Evolutionary conservation across 2,329 filamentous ascomycete species (phyloP).

Genomic region (Akanthomyces uredinophilus): DNA sequence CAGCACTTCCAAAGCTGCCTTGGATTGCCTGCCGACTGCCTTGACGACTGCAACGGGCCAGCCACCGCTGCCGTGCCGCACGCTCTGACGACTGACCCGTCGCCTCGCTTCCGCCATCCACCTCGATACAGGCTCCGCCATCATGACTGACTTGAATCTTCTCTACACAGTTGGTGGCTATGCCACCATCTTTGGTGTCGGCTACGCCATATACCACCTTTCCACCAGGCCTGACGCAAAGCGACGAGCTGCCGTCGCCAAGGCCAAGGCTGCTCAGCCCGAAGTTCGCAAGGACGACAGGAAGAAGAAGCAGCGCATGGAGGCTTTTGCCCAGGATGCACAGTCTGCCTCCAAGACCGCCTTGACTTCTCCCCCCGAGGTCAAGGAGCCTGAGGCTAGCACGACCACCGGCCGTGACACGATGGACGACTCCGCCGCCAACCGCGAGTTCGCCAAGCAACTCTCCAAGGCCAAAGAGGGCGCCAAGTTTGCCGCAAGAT

Average conservation of each 20-base stretch:
- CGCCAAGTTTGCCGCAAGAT: conserved; percentile 50
- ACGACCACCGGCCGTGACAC: conserved; percentile 33
- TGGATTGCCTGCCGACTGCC: neutral
- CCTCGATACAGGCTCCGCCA: conserved; percentile 12
- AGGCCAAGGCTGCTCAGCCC: conserved; percentile 25
- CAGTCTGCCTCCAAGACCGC: conserved; percentile 31
- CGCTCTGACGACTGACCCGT: conserved; percentile 19
- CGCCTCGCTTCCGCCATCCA: conserved; percentile 3
- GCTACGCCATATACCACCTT: conserved; percentile 31
- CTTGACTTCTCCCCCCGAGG: conserved; percentile 32
- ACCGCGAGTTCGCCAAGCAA: conserved; percentile 71
- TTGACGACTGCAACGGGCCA: neutral
- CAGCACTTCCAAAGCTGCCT: neutral
- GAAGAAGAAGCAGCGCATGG: conserved; percentile 43
- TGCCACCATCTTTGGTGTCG: conserved; percentile 31
- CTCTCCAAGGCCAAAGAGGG: conserved; percentile 68
- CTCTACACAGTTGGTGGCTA: conserved; percentile 35
- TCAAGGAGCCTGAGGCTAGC: conserved; percentile 22
- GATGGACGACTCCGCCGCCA: conserved; percentile 58
- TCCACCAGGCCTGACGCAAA: conserved; percentile 30
- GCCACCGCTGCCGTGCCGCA: conserved; percentile 13
- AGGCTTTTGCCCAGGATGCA: conserved; percentile 34
- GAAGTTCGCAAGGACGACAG: conserved; percentile 37
- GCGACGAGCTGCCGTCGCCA: conserved; percentile 24
- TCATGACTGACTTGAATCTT: conserved; percentile 32